These are phyloP conservation scores for Trametes cingulata DNA, from an alignment of 768 basidiomycete species.

Conservation along the genomic window DNA sequence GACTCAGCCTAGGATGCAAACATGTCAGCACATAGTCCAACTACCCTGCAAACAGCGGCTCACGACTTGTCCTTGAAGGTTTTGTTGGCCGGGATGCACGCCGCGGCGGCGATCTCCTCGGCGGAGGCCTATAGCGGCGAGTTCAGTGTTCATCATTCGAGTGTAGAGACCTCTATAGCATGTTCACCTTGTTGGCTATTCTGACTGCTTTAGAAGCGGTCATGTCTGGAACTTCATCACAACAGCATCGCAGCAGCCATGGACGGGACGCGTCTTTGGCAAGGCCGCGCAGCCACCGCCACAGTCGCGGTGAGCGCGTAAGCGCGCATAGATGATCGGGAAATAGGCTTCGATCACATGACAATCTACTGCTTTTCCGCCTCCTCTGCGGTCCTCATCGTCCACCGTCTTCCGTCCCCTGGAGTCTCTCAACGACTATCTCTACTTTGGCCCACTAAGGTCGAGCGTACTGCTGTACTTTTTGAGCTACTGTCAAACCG, in stretches of 20 bases:
- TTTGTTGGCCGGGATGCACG: not conserved
- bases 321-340: slow-evolving; percentile 16
- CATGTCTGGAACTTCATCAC: not conserved
- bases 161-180: not conserved
- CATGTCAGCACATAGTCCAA: too few species aligned
- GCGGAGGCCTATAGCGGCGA: not conserved
- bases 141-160: not conserved
- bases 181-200: slow-evolving; percentile 9
- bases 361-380: not conserved
- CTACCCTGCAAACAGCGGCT: too few species aligned
- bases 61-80: slow-evolving; percentile 1
- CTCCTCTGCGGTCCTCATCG: not conserved
- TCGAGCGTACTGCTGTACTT: too few species aligned
- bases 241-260: too few species aligned
- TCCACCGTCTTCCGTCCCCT: too few species aligned
- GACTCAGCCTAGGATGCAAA: not conserved
- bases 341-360: slow-evolving; percentile 14
- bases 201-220: not conserved
- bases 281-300: not conserved
- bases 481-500: too few species aligned
- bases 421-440: too few species aligned
- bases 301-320: not conserved
- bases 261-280: not conserved
- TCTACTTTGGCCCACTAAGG: too few species aligned
- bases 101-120: not conserved